These are phyloP conservation scores for Fusarium oxysporum DNA, from an alignment of 2,329 filamentous ascomycete species.

Conservation along the genomic window DNA sequence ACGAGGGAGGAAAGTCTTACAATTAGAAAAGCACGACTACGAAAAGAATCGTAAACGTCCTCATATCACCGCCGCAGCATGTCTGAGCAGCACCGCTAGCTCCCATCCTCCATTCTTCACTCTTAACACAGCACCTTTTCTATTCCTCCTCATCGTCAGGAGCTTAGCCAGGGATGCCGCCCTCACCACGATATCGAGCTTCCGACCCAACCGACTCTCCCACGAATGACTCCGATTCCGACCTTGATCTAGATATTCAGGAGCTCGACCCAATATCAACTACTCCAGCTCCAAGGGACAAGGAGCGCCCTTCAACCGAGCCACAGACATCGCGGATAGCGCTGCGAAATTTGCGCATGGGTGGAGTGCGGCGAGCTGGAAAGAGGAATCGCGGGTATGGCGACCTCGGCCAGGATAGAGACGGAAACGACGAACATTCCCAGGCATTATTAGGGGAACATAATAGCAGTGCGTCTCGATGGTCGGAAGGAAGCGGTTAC, in stretches of 20 bases:
- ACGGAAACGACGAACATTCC: conserved; percentile 73
- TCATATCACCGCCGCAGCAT: conserved; percentile 37
- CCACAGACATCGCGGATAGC: conserved; percentile 72
- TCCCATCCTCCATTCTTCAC: conserved; percentile 26
- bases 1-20: background rate
- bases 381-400: conserved; percentile 69
- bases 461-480: conserved; percentile 64
- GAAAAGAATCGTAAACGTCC: background rate
- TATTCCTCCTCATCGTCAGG: conserved; percentile 23
- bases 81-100: conserved; percentile 41
- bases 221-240: conserved; percentile 75
- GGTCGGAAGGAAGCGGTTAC: conserved; percentile 70
- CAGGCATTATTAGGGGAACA: conserved; percentile 74
- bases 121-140: conserved; percentile 29
- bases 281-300: conserved; percentile 49
- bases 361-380: conserved; percentile 67
- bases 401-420: conserved; percentile 67
- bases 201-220: conserved; percentile 74
- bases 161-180: conserved; percentile 65
- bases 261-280: conserved; percentile 78
- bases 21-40: background rate
- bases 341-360: conserved; percentile 76
- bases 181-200: conserved; percentile 62
- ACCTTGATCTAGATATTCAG: conserved; percentile 82
- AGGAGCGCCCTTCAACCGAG: conserved; percentile 49